A percentile compares a stretch with the other conserved stretches of the same genome.
Conservation (phyloP, 768 basidiomycete genomes). For the Boletus tomentosulus region DNA sequence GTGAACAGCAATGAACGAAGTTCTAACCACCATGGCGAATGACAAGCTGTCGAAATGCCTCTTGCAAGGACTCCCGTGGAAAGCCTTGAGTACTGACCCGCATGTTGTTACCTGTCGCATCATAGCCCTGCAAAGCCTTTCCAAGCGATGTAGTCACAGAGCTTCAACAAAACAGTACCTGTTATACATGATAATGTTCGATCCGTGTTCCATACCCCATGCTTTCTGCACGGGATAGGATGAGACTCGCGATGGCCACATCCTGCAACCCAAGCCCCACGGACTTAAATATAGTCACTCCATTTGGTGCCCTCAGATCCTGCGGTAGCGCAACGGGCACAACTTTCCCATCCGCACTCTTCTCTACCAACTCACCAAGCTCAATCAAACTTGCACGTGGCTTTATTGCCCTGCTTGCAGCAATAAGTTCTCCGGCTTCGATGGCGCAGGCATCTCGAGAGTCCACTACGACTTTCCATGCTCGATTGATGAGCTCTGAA, state of each 20-base stretch:
- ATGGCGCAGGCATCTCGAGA: slow-evolving; percentile 61
- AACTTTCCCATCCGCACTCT: slow-evolving; percentile 4
- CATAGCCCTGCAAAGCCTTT: neutral
- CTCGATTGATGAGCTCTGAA: slow-evolving; percentile 48
- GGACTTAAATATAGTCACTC: slow-evolving; percentile 80
- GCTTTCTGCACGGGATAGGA: slow-evolving; percentile 57
- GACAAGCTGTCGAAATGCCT: neutral
- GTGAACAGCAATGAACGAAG: neutral
- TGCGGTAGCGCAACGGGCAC: slow-evolving; percentile 10
- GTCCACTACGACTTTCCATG: slow-evolving; percentile 65
- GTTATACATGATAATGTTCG: slow-evolving; percentile 38
- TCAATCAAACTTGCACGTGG: slow-evolving; percentile 47
- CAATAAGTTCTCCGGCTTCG: slow-evolving; percentile 85
- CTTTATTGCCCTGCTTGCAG: slow-evolving; percentile 37
- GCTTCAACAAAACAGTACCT: neutral
- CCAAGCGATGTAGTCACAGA: neutral
- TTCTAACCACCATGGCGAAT: too few species aligned
- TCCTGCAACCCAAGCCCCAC: slow-evolving; percentile 89
- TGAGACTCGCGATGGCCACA: slow-evolving; percentile 70
- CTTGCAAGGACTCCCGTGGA: neutral
- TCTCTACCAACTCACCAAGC: slow-evolving; percentile 58
- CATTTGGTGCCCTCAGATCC: slow-evolving; percentile 30
- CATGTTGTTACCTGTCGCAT: too few species aligned
- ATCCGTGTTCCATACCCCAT: slow-evolving; percentile 50
- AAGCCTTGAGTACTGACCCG: neutral